phyloP scores from a whole-genome alignment of 805 yeast genomes.

The Tetrapisispora namnaoensis region DNA sequence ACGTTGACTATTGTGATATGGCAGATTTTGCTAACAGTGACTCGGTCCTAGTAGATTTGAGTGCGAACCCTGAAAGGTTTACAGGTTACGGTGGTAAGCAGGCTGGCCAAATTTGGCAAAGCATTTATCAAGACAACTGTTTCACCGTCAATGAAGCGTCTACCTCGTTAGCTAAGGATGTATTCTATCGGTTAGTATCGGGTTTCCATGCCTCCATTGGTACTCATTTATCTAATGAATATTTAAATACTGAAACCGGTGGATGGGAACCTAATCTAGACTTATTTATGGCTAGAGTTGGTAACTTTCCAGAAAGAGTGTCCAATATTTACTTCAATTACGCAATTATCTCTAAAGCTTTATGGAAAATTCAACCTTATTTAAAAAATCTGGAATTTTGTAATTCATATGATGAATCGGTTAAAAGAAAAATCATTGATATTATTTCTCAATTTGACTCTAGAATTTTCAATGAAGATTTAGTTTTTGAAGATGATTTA shows the following conservation, averaged over 20 bases:
- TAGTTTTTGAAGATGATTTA: slow-evolving; percentile 39
- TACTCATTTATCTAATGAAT: slow-evolving; percentile 83
- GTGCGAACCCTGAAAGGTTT: slow-evolving; percentile 88
- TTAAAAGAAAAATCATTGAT: slow-evolving; percentile 34
- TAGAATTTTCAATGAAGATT: slow-evolving; percentile 41
- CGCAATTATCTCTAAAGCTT: slow-evolving; percentile 73
- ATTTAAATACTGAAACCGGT: slow-evolving; percentile 58
- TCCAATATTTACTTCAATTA: slow-evolving; percentile 88
- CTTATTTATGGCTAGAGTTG: slow-evolving; percentile 82
- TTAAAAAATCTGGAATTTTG: slow-evolving; percentile 45
- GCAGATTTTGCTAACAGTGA: slow-evolving; percentile 50
- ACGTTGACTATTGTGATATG: slow-evolving; percentile 57
- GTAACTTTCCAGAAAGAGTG: slow-evolving; percentile 78
- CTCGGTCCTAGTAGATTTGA: slow-evolving; percentile 75
- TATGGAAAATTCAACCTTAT: slow-evolving; percentile 54
- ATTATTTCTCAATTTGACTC: slow-evolving; percentile 31
- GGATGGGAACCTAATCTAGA: slow-evolving; percentile 77
- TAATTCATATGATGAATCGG: slow-evolving; percentile 34
- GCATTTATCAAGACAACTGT: slow-evolving; percentile 87
- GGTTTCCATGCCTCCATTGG: slow-evolving; percentile 96
- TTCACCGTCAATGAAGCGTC: slow-evolving; percentile 41
- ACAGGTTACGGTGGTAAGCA: slow-evolving; percentile 95
- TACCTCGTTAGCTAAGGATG: slow-evolving; percentile 74
- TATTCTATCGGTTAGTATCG: slow-evolving; percentile 75
- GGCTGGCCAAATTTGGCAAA: slow-evolving; percentile 85